phyloP scores from a whole-genome alignment of 441 rosid genomes.

The Populus tomentosa region DNA sequence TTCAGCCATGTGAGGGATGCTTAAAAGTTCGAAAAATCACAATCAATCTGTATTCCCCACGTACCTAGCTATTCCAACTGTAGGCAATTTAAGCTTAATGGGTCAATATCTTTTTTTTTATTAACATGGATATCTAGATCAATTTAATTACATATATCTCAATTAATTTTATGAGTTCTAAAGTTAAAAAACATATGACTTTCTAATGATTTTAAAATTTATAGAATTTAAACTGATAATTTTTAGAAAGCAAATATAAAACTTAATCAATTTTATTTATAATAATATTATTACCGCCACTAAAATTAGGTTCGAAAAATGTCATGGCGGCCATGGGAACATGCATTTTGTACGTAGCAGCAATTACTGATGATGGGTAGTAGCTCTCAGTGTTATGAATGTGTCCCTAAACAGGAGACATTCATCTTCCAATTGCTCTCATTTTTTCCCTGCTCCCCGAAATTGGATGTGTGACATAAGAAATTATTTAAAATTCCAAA shows the following conservation, averaged over 20 bases:
- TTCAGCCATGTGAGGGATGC: too few relatives aligned
- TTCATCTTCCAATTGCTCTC: background rate
- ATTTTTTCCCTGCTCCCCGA: background rate
- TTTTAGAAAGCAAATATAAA: fast-evolving
- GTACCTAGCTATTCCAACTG: too few relatives aligned
- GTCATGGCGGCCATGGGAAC: background rate
- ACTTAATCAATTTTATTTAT: too few relatives aligned
- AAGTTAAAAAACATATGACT: fast-evolving
- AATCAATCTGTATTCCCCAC: too few relatives aligned
- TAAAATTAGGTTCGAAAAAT: background rate
- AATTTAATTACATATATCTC: too few relatives aligned
- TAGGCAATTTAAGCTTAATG: too few relatives aligned
- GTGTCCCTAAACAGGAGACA: conserved; percentile 22
- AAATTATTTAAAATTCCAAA: too few relatives aligned
- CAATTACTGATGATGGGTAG: conserved; percentile 12
- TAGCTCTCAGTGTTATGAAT: conserved; percentile 5
- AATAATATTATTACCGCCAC: background rate
- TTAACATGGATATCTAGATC: fast-evolving
- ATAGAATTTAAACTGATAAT: fast-evolving
- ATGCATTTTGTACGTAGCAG: background rate
- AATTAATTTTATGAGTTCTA: fast-evolving
- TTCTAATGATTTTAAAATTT: fast-evolving
- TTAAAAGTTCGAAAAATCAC: too few relatives aligned
- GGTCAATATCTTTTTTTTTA: fast-evolving
- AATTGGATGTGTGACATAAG: background rate